Evolutionary conservation across 2,329 filamentous ascomycete species (phyloP).

Genomic region (Fusarium pseudocircinatum): DNA sequence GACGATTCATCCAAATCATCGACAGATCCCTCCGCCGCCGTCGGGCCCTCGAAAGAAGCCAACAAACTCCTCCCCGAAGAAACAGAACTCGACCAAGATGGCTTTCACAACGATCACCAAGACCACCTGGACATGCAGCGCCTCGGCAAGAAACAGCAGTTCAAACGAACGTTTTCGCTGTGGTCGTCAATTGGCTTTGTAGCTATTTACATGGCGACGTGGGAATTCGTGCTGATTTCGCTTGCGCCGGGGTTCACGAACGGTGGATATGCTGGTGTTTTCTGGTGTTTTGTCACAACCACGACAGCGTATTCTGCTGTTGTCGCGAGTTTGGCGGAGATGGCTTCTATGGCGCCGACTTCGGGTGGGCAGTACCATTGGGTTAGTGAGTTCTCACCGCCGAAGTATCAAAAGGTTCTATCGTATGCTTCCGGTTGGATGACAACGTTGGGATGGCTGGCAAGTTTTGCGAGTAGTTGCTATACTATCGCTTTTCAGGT

Average conservation of each 20-base stretch:
- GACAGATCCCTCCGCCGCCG: neutral
- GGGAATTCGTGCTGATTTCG: constrained; percentile 29
- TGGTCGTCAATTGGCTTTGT: constrained; percentile 31
- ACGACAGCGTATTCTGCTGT: constrained; percentile 12
- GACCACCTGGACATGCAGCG: constrained; percentile 28
- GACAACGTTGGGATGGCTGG: constrained; percentile 26
- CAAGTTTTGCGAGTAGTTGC: constrained; percentile 25
- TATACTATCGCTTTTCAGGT: constrained; percentile 29
- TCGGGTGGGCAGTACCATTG: constrained; percentile 27
- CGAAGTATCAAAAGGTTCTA: constrained; percentile 6
- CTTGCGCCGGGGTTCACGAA: constrained; percentile 20
- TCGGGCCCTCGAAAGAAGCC: neutral
- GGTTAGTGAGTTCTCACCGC: constrained; percentile 27
- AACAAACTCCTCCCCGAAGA: neutral
- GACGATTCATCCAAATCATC: constrained; percentile 6
- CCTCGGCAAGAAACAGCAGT: constrained; percentile 26
- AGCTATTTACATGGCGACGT: constrained; percentile 28
- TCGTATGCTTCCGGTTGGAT: constrained; percentile 24
- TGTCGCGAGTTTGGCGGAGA: constrained; percentile 22
- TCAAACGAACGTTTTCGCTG: constrained; percentile 15
- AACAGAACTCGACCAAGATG: constrained; percentile 11
- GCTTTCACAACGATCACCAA: constrained; percentile 19
- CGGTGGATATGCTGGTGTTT: constrained; percentile 22
- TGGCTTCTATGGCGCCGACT: constrained; percentile 29
- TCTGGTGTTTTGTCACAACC: constrained; percentile 24